Percentiles rank a stretch among this genome's conserved stretches.
Evolutionary conservation across 495 filamentous ascomycete species (phyloP).

Genomic region (Aspergillus campestris): DNA sequence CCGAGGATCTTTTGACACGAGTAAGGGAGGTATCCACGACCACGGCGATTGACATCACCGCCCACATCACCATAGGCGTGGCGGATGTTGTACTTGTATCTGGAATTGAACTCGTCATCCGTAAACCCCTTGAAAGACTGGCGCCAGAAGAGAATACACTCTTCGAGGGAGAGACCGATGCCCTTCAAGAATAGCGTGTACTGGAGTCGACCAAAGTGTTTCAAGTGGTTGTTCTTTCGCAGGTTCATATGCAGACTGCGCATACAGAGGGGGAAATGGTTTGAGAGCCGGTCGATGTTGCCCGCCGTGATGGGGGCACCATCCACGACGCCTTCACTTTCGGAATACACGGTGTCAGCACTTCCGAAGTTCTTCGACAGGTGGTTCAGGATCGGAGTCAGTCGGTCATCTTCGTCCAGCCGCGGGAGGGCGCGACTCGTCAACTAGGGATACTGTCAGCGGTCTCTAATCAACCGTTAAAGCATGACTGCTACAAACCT

Average conservation of each 20-base stretch:
- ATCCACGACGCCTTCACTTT: constrained; percentile 45
- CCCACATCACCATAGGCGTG: constrained; percentile 93
- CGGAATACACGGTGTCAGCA: constrained; percentile 71
- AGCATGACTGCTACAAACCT: constrained; percentile 42
- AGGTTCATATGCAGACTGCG: constrained; percentile 75
- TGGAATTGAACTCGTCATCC: constrained; percentile 89
- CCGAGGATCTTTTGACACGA: constrained; percentile 91
- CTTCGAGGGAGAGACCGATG: constrained; percentile 82
- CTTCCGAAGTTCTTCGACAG: constrained; percentile 87
- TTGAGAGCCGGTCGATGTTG: constrained; percentile 71
- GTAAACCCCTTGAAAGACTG: constrained; percentile 70
- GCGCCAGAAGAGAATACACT: constrained; percentile 94
- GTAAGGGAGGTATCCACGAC: constrained; percentile 78
- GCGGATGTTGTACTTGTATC: constrained; percentile 93
- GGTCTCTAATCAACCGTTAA: not conserved
- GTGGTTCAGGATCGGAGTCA: constrained; percentile 88
- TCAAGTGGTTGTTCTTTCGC: constrained; percentile 77
- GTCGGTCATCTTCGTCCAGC: constrained; percentile 92
- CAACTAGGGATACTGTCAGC: constrained; percentile 41
- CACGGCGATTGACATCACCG: constrained; percentile 78
- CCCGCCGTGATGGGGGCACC: constrained; percentile 71
- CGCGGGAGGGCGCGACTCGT: constrained; percentile 84
- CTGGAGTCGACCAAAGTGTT: constrained; percentile 89
- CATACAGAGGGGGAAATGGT: constrained; percentile 95
- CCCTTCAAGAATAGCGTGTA: constrained; percentile 98